Conservation (phyloP, 768 basidiomycete genomes). For the Lactarius evosmus region DNA sequence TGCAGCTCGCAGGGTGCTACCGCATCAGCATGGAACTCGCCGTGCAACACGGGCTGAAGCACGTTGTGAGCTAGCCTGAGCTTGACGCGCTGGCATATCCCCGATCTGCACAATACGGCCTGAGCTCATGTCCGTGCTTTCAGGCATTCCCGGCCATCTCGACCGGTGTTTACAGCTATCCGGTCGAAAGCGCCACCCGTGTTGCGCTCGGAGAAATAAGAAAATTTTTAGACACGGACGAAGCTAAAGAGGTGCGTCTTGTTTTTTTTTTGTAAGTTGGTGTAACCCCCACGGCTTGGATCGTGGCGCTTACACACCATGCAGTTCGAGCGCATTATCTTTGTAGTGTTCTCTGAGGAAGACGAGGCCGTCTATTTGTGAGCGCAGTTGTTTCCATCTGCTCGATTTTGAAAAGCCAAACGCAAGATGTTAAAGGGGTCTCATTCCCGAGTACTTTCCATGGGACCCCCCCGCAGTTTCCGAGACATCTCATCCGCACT, state of each 20-base stretch:
- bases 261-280: background rate
- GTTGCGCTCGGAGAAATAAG: conserved; percentile 62
- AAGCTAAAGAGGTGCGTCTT: conserved; percentile 38
- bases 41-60: conserved; percentile 53
- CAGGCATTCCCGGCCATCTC: conserved; percentile 83
- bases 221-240: conserved; percentile 52
- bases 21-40: conserved; percentile 59
- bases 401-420: conserved; percentile 5
- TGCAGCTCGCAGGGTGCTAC: conserved; percentile 67
- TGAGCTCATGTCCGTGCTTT: no score
- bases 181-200: conserved; percentile 65
- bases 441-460: conserved; percentile 21
- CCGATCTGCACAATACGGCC: background rate
- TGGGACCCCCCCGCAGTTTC: background rate
- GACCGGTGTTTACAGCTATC: conserved; percentile 77
- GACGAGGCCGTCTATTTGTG: conserved; percentile 68
- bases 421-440: conserved; percentile 10
- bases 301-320: background rate
- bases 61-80: conserved; percentile 50
- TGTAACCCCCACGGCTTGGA: background rate
- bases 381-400: conserved; percentile 30
- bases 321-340: conserved; percentile 65
- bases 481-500: background rate
- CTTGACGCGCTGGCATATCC: background rate
- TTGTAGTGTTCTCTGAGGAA: conserved; percentile 66